These are phyloP conservation scores for Paraphoma sp. DNA, from an alignment of 2,329 filamentous ascomycete species.

Conservation along the genomic window DNA sequence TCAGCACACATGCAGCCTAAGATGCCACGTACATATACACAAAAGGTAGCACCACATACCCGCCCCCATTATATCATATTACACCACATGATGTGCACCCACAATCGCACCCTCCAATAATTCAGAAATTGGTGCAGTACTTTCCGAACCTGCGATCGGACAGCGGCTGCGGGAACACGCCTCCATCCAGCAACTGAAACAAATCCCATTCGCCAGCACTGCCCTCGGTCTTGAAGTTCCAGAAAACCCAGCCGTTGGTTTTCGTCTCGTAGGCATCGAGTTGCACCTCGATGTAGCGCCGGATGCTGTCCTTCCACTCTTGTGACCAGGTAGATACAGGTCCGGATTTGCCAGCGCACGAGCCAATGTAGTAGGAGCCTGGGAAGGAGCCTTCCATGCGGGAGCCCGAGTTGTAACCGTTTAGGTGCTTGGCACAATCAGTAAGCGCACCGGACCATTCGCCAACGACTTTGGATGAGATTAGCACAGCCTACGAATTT, in stretches of 20 bases:
- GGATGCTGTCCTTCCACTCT: slow-evolving; percentile 53
- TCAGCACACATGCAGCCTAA: not conserved
- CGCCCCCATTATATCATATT: not conserved
- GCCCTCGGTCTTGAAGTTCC: slow-evolving; percentile 65
- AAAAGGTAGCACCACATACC: slow-evolving; percentile 3
- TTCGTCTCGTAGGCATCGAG: slow-evolving; percentile 59
- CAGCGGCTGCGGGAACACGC: slow-evolving; percentile 56
- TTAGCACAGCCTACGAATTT: slow-evolving; percentile 63
- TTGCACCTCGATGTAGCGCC: slow-evolving; percentile 62
- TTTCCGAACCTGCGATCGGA: slow-evolving; percentile 35
- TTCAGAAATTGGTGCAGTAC: slow-evolving; percentile 30
- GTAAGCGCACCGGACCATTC: slow-evolving; percentile 74
- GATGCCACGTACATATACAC: slow-evolving; percentile 1
- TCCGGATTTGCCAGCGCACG: slow-evolving; percentile 60
- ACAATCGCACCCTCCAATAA: not conserved
- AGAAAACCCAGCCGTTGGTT: slow-evolving; percentile 62
- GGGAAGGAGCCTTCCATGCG: slow-evolving; percentile 65
- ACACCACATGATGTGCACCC: not conserved
- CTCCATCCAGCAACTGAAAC: slow-evolving; percentile 56
- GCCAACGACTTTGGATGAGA: slow-evolving; percentile 58
- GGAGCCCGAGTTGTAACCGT: slow-evolving; percentile 58
- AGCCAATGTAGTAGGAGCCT: slow-evolving; percentile 57
- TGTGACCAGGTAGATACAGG: slow-evolving; percentile 57
- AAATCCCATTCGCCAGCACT: slow-evolving; percentile 61
- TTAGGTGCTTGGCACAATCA: slow-evolving; percentile 59